Conservation (phyloP, 495 filamentous ascomycete genomes). For the Penicillium coffeae region DNA sequence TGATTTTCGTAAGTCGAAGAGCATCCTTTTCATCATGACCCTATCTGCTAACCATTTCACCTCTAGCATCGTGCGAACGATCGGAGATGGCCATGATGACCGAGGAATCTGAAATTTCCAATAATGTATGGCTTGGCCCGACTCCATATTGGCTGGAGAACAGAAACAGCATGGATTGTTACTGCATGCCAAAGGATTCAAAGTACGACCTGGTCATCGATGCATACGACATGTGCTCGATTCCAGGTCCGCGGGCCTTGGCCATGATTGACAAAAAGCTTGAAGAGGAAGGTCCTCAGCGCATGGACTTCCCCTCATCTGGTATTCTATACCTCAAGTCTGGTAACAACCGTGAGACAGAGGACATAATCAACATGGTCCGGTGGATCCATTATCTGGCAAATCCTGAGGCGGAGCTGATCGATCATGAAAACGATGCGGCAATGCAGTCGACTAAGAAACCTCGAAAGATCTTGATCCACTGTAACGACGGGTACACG, state of each 20-base stretch:
- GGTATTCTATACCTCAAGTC: constrained; percentile 82
- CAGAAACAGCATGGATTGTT: constrained; percentile 17
- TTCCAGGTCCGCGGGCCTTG: constrained; percentile 53
- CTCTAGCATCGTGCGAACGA: constrained; percentile 75
- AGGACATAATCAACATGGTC: constrained; percentile 78
- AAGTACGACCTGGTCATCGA: constrained; percentile 75
- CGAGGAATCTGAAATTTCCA: constrained; percentile 76
- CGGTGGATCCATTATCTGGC: constrained; percentile 84
- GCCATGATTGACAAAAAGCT: constrained; percentile 57
- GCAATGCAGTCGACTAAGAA: constrained; percentile 39
- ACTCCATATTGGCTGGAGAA: constrained; percentile 63
- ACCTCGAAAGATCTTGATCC: constrained; percentile 70
- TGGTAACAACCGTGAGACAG: constrained; percentile 72
- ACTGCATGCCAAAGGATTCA: constrained; percentile 27
- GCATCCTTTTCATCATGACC: constrained; percentile 18
- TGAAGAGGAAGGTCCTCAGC: constrained; percentile 46
- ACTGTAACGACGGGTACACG: constrained; percentile 94
- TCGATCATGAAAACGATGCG: constrained; percentile 58
- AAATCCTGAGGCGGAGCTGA: constrained; percentile 46
- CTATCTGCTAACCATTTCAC: constrained; percentile 14
- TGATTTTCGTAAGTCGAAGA: constrained; percentile 80
- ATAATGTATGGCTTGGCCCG: constrained; percentile 87
- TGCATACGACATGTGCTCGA: constrained; percentile 73
- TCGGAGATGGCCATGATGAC: constrained; percentile 93
- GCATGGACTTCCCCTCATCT: constrained; percentile 86